Percentiles rank a stretch among this genome's conserved stretches.
phyloP scores from a whole-genome alignment of 1,284 basidiomycete species.

The Omphalotus olearius region DNA sequence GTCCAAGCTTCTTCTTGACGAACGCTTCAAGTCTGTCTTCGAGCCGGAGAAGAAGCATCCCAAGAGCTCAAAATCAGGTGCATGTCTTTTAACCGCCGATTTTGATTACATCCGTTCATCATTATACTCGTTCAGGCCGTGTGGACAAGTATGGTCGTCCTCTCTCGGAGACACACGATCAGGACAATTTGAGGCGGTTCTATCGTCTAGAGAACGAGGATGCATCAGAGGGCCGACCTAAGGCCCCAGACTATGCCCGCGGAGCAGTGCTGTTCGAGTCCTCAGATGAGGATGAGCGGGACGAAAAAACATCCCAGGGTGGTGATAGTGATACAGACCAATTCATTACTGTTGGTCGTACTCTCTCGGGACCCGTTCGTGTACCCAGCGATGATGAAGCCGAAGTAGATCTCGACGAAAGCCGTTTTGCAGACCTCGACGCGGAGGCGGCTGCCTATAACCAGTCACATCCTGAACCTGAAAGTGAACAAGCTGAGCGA shows the following conservation, averaged over 20 bases:
- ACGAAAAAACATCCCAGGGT: conserved; percentile 35
- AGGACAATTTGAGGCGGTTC: conserved; percentile 78
- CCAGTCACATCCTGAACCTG: conserved; percentile 37
- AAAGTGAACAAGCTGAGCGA: conserved; percentile 33
- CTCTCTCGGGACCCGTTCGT: conserved; percentile 35
- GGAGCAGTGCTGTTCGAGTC: conserved; percentile 85
- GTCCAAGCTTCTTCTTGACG: conserved; percentile 86
- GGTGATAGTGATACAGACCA: conserved; percentile 44
- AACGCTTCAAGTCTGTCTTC: conserved; percentile 89
- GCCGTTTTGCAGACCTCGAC: conserved; percentile 65
- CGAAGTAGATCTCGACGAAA: conserved; percentile 80
- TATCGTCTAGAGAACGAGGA: conserved; percentile 68
- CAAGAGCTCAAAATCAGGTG: conserved; percentile 30
- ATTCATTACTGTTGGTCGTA: conserved; percentile 46
- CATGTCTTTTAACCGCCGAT: conserved; percentile 5
- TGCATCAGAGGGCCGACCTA: conserved; percentile 27
- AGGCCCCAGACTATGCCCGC: conserved; percentile 79
- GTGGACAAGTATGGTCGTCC: conserved; percentile 93
- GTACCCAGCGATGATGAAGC: conserved; percentile 41
- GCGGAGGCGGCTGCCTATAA: conserved; percentile 66
- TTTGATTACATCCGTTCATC: conserved; percentile 8
- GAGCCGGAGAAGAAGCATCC: conserved; percentile 40
- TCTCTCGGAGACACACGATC: conserved; percentile 63
- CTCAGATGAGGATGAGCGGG: conserved; percentile 68
- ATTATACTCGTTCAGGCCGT: conserved; percentile 36